Evolutionary conservation across 148 eudicot species (phyloP), one percentile per base, ranked within the genome.

Genomic region (Amaranthus hypochondriacus): DNA sequence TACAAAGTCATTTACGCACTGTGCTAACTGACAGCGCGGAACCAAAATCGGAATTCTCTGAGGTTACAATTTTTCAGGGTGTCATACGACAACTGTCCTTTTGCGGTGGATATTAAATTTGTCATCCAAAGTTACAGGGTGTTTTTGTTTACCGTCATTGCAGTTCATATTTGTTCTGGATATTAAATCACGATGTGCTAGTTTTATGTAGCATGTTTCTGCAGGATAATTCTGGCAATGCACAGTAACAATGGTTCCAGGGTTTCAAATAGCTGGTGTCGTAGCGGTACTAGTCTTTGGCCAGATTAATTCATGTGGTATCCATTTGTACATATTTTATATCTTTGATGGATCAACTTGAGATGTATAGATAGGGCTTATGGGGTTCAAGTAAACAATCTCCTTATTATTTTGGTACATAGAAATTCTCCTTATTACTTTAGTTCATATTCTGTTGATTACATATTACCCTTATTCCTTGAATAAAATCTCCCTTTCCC

Each of bases 211-310:
- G 42, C 62, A 48, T 49, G 42, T 69, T 70, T 73, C n/a, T 60
- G 59, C 53, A 21, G 51, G 58, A 58, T 55, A 61, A 44, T 13
- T 21, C 60, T 60, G 63, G 69, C 63, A 54, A 51, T 50, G 9
- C 50, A 59, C 43, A 68, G 64, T 77, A 51, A 66, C 73, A 64
- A 8, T 83, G 80, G 66, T 73, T 77, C 56, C 56, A 28, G 43
- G 21, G 59, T 55, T 70, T 62, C 56, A 15, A 64, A 11, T 70
- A 56, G 57, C 49, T 59, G 56, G 14, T 55, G 47, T 64, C 14
- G 39, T 69, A 56, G 71, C 5, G 39, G 4, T 54, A 51, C n/a
- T 58, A 11, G 60, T 21, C 66, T 15, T 57, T 42, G 39, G 58
- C 43, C 56, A 66, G 18, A 43, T 57, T 12, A 13, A 49, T 52